Conservation (phyloP, 2,329 filamentous ascomycete species). For the Fonsecaea multimorphosa region DNA sequence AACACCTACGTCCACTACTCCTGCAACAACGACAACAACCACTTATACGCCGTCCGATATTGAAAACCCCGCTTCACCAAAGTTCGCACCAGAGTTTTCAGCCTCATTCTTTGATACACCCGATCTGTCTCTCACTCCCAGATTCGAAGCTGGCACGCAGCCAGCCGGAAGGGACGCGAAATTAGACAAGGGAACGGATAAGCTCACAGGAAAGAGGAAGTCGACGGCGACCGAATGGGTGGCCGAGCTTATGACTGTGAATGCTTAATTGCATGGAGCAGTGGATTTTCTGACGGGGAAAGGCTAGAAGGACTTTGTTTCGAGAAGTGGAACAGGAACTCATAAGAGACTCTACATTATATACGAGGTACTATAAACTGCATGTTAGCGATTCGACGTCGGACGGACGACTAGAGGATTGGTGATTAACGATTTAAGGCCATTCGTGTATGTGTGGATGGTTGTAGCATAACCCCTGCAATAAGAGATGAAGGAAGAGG, state of each 20-base stretch:
- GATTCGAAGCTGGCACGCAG: not conserved
- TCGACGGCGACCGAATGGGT: conserved; percentile 16
- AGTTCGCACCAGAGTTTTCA: not conserved
- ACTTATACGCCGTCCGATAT: not conserved
- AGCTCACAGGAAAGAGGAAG: conserved; percentile 7
- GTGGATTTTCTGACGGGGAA: not conserved
- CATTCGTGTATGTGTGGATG: not conserved
- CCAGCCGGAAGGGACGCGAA: not conserved
- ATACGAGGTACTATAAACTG: not conserved
- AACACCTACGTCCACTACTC: not conserved
- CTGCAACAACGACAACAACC: not conserved
- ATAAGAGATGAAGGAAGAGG: not conserved
- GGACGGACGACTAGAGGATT: not conserved
- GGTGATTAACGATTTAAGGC: not conserved
- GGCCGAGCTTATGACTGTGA: conserved; percentile 22
- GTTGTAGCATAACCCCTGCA: not conserved
- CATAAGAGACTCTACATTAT: not conserved
- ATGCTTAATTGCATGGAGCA: not conserved
- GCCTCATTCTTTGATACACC: not conserved
- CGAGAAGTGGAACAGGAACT: not conserved
- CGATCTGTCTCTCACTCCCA: not conserved
- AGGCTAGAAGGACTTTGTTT: not conserved
- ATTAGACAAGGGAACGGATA: not conserved
- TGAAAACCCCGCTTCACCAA: not conserved
- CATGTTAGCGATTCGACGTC: not conserved